These are phyloP conservation scores for Exophiala mesophila DNA, from an alignment of 2,329 filamentous ascomycete species.

Conservation along the genomic window DNA sequence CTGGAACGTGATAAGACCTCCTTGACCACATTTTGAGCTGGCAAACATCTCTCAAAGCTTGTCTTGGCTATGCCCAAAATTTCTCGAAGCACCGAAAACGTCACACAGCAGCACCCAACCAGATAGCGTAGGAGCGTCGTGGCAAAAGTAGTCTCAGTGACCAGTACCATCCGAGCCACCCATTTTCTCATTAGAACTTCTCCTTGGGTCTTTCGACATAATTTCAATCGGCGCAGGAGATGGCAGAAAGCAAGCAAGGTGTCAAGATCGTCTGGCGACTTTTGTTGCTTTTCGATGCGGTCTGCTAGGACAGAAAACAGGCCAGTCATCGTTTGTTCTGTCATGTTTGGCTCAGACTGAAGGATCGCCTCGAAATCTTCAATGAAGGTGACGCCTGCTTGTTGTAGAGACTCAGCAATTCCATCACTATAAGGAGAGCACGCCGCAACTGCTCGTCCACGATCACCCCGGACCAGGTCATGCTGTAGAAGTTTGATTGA, in stretches of 20 bases:
- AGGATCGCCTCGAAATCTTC: conserved; percentile 45
- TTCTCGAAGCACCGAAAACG: conserved; percentile 36
- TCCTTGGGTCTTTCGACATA: conserved; percentile 41
- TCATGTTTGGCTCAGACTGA: conserved; percentile 42
- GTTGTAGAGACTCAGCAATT: conserved; percentile 38
- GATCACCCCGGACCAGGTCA: conserved; percentile 41
- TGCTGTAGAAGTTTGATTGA: conserved; percentile 41
- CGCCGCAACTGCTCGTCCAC: conserved; percentile 39
- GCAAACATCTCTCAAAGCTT: conserved; percentile 13
- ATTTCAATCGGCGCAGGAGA: conserved; percentile 40
- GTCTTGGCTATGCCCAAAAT: conserved; percentile 10
- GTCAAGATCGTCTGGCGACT: conserved; percentile 28
- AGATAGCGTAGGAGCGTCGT: conserved; percentile 36
- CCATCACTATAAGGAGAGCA: conserved; percentile 47
- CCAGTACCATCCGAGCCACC: conserved; percentile 36
- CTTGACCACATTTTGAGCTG: conserved; percentile 30
- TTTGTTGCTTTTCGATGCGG: conserved; percentile 33
- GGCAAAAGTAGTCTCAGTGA: conserved; percentile 32
- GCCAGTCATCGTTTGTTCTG: conserved; percentile 39
- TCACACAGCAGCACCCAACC: conserved; percentile 43
- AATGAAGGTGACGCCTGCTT: conserved; percentile 37
- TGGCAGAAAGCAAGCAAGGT: conserved; percentile 35
- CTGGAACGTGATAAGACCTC: conserved; percentile 23
- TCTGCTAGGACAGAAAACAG: conserved; percentile 40
- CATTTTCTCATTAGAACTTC: conserved; percentile 41